Evolutionary conservation across 2,329 filamentous ascomycete genomes (phyloP).

Genomic region (Venturia carpophila): DNA sequence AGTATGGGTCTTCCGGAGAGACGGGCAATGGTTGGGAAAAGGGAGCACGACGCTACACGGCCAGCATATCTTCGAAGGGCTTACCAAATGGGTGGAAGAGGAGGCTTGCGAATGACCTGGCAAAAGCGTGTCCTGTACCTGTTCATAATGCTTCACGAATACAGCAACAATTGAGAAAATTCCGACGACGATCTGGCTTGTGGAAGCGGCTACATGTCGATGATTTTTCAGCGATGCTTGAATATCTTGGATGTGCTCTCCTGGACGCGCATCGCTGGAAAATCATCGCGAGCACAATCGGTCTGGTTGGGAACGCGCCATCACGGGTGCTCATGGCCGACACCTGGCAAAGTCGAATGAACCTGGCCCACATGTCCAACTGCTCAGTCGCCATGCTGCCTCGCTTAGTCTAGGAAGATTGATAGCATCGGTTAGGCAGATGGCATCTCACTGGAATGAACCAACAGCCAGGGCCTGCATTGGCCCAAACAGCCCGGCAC

Average conservation of each 20-base stretch:
- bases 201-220: not conserved
- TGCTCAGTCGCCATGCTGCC: not conserved
- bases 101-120: not conserved
- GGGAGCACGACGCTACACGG: not conserved
- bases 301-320: not conserved
- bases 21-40: not conserved
- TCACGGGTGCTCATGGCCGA: not conserved
- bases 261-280: not conserved
- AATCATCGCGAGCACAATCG: not conserved
- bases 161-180: not conserved
- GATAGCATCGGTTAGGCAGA: not conserved
- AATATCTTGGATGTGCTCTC: not conserved
- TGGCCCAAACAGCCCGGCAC: not conserved
- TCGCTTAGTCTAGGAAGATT: not conserved
- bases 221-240: not conserved
- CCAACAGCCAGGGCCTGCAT: not conserved
- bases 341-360: not conserved
- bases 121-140: not conserved
- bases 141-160: slow-evolving; percentile 10
- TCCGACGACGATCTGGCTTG: not conserved
- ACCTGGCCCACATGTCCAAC: not conserved
- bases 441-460: not conserved
- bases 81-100: not conserved
- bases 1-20: not conserved
- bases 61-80: not conserved